phyloP scores from a whole-genome alignment of 352 stramenopile species.

The Phytophthora foliorum region DNA sequence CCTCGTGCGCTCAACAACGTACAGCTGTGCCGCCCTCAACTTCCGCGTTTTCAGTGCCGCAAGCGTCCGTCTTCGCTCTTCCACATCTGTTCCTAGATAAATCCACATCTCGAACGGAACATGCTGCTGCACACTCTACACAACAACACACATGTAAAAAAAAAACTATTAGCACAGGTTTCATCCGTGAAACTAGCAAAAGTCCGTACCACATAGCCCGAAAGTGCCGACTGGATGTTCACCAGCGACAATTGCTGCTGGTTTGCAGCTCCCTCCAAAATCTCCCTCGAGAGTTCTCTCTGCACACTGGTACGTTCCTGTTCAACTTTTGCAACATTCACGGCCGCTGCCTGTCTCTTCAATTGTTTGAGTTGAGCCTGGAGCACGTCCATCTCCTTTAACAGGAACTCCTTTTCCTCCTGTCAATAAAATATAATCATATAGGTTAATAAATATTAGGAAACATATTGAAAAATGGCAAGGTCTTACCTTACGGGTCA shows the following conservation, averaged over 20 bases:
- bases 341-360: slow-evolving; percentile 18
- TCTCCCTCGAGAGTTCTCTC: slow-evolving; percentile 19
- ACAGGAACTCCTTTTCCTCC: slow-evolving; percentile 47
- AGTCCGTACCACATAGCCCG: slow-evolving; percentile 34
- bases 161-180: neutral
- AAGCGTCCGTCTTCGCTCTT: slow-evolving; percentile 44
- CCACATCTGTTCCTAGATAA: slow-evolving; percentile 43
- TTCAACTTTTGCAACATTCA: slow-evolving; percentile 19
- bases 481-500: slow-evolving; percentile 25
- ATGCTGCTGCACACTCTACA: slow-evolving; percentile 43
- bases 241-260: slow-evolving; percentile 40
- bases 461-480: neutral
- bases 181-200: neutral
- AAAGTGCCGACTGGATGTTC: slow-evolving; percentile 45
- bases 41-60: slow-evolving; percentile 39
- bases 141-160: slow-evolving; percentile 1
- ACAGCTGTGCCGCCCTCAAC: slow-evolving; percentile 40
- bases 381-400: slow-evolving; percentile 40
- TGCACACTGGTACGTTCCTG: slow-evolving; percentile 14
- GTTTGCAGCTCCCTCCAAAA: slow-evolving; percentile 20
- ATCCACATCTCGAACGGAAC: slow-evolving; percentile 56
- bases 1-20: slow-evolving; percentile 49
- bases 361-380: slow-evolving; percentile 42
- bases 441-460: slow-evolving; percentile 4
- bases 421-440: slow-evolving; percentile 14